Evolutionary conservation across 345 rosid species (phyloP), one percentile per base, ranked within the genome.

Genomic region (Eutrema yunnanense): DNA sequence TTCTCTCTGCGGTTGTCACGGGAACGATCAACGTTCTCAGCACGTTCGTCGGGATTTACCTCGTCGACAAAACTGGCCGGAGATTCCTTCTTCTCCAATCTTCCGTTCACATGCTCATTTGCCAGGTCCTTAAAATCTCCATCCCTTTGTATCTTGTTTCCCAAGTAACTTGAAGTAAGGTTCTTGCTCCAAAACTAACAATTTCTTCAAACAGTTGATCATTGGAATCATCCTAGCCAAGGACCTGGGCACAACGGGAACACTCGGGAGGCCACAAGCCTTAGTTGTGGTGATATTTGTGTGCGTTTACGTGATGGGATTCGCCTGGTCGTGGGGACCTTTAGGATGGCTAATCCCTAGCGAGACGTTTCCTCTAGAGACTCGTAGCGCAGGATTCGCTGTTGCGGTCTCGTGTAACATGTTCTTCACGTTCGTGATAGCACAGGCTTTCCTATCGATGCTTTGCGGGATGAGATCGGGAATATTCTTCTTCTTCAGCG

Each of bases 251-350:
- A 37, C 82, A 2, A 84, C 87, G 3, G 79, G 79, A 12, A 8
- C 83, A 29, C 78, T 89, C 0, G 70, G 73, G 6, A 77, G 13
- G 40, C 2, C 22, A 6, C 69, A 81, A 44, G 97, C 92, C 4
- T 5, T 41, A 1, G 8, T 82, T 0, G 86, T 84, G 4, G 91
- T 85, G 83, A 32, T 72, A 6, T 64, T 87, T 37, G 88, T 92
- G 38, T 85, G 94, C 38, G 12, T 81, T 11, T 91, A 69, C 58
- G 92, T 91, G 46, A 74, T 80, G 77, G 77, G 81, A 4, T 91
- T 88, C 16, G 91, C 96, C 0, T 91, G 97, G 97, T 91, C 96
- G 13, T 91, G 96, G 92, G 96, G 96, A 38, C 96, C 93, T 5
- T 78, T 90, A 2, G 92, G 93, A 8, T 92, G 97, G 93, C 52